Base-by-base conservation (phyloP, 768 basidiomycete genomes). In the Mrakia gelida region DNA sequence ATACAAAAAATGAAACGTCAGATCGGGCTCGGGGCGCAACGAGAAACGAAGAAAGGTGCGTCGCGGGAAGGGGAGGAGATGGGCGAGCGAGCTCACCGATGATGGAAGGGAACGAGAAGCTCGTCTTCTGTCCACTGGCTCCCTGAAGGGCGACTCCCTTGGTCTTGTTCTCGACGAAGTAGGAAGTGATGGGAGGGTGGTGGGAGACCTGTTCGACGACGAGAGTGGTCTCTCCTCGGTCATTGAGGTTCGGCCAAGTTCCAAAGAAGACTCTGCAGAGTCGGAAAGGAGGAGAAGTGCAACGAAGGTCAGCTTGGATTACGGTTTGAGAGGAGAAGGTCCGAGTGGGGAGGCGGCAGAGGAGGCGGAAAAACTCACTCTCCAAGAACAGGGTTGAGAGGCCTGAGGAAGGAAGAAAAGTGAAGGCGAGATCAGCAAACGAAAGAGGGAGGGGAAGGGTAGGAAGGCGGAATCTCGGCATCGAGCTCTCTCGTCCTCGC, bases 301-400 rank as follows among this genome's bases (percentile, higher is more conserved):
- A n/a, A 49, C n/a, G 32, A 65, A 52, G 59, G 45, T 73, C 45
- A 56, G 30, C 30, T n/a, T 26, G 56, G 41, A 65, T 32, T 34
- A 11, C 77, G 49, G 34, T 28, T 45, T 23, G 18, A n/a, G 5
- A 71, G 45, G 32, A n/a, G n/a, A 23, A 75, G 59, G 26, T 26
- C 15, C 4, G 41, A 0, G 3, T 21, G 71, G 2, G 1, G 45
- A 43, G 56, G n/a, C 15, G 67, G 68, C 8, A 38, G 34, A 30
- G 34, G 34, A 28, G 28, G 23, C 34, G 15, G 18, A 52, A 52
- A 21, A 52, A 79, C 80, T 70, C 80, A 77, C 80, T 84, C 94
- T 85, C 94, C 94, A 23, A 97, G 91, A 15, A 93, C 94, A 49
- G 96, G 96, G 83, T 99, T 99, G 75, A 99, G 87, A 23, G 96